Conservation (phyloP, 257 asterid genomes). For the Ballota nigra region DNA sequence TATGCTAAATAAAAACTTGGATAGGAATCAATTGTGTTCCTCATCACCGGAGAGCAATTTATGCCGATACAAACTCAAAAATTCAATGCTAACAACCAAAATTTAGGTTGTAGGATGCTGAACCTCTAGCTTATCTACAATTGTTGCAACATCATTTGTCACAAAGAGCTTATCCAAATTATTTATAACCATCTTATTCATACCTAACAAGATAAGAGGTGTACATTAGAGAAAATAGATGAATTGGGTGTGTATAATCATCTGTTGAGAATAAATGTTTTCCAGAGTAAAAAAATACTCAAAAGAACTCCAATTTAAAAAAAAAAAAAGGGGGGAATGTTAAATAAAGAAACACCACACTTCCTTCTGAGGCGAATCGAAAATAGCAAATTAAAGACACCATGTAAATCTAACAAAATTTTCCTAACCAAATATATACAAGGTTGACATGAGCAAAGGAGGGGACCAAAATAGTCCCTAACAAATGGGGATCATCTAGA, state of each 20-base stretch:
- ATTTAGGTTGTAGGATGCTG: conserved; percentile 99
- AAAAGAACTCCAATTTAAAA: background rate
- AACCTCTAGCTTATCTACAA: conserved; percentile 91
- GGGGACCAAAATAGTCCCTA: too few species aligned
- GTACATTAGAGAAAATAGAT: too few species aligned
- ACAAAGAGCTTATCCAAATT: conserved; percentile 92
- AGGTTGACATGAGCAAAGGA: too few species aligned
- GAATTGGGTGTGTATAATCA: too few species aligned
- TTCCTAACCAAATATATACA: too few species aligned
- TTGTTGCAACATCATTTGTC: conserved; percentile 96
- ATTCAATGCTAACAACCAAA: conserved; percentile 94
- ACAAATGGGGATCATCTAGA: background rate
- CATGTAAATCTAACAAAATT: too few species aligned
- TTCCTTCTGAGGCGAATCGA: background rate
- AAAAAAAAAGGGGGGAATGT: too few species aligned
- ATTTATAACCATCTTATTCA: conserved; percentile 98
- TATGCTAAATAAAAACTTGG: too few species aligned
- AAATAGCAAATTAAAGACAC: too few species aligned
- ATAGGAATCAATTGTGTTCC: too few species aligned
- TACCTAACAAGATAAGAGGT: conserved; percentile 47
- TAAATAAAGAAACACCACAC: background rate
- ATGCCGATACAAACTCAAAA: too few species aligned
- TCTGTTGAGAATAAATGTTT: background rate
- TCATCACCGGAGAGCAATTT: too few species aligned
- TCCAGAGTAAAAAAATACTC: background rate